These are phyloP conservation scores for Penicillium sclerotigenum DNA, from an alignment of 2,329 filamentous ascomycete species.

Conservation along the genomic window DNA sequence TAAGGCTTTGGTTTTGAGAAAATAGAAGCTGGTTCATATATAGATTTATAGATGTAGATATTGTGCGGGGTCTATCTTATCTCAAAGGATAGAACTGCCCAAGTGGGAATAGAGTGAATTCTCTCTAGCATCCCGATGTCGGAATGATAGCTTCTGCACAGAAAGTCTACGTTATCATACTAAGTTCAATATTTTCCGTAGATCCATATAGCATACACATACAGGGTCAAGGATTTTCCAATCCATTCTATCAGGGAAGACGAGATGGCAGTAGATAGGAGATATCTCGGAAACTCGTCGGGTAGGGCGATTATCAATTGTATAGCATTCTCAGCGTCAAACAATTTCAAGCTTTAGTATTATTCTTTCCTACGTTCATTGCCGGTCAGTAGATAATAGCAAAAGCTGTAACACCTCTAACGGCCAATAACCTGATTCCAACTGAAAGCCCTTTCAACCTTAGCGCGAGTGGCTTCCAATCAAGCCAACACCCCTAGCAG, in stretches of 20 bases:
- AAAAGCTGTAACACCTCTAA: too few relatives aligned
- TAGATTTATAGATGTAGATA: background rate
- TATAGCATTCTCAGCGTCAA: background rate
- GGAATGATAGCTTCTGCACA: background rate
- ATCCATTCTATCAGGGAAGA: background rate
- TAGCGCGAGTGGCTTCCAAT: too few relatives aligned
- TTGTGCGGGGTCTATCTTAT: conserved; percentile 23
- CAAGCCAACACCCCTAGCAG: too few relatives aligned
- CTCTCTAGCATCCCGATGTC: background rate
- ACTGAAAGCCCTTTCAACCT: too few relatives aligned
- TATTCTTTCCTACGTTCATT: background rate
- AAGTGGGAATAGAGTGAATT: background rate
- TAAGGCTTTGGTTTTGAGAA: background rate
- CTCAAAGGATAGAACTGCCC: conserved; percentile 8
- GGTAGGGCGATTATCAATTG: background rate
- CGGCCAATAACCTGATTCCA: too few relatives aligned
- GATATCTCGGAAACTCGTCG: background rate
- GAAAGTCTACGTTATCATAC: background rate
- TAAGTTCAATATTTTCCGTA: background rate
- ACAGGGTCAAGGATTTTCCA: background rate
- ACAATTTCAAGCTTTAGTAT: background rate
- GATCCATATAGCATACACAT: background rate
- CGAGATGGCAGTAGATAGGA: background rate
- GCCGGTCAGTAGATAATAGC: background rate
- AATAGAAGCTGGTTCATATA: background rate